Evolutionary conservation across 2,329 filamentous ascomycete species (phyloP).

Genomic region (Aspergillus ochraceoroseus): DNA sequence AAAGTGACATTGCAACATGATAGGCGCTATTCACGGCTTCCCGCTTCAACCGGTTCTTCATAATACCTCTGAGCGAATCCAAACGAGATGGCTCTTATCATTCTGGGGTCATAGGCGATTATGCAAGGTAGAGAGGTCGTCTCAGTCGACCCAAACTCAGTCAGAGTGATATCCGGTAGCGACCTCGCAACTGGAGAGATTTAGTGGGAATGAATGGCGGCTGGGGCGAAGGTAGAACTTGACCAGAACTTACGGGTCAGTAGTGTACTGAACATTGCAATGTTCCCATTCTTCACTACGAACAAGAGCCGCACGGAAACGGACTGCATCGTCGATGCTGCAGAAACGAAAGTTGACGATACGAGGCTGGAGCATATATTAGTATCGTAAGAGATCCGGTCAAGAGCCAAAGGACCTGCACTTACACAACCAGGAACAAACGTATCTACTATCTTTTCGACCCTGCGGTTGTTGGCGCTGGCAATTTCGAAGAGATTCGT

Average conservation of each 20-base stretch:
- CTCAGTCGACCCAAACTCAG: constrained; percentile 2
- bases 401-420: too few species aligned
- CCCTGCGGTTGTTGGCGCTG: constrained; percentile 37
- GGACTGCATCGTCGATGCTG: constrained; percentile 45
- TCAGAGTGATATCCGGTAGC: constrained; percentile 20
- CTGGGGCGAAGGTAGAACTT: neutral
- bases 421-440: constrained; percentile 43
- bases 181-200: constrained; percentile 24
- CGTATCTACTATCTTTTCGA: constrained; percentile 45
- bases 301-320: constrained; percentile 41
- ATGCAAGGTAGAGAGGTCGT: too few species aligned
- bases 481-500: constrained; percentile 38
- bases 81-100: too few species aligned
- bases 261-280: constrained; percentile 41
- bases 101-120: too few species aligned
- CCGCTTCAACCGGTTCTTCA: too few species aligned
- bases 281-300: constrained; percentile 45
- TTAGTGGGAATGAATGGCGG: constrained; percentile 6
- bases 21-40: too few species aligned
- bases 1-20: too few species aligned
- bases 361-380: constrained; percentile 32
- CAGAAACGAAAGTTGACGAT: constrained; percentile 48
- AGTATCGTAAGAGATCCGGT: too few species aligned
- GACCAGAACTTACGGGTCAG: constrained; percentile 40
- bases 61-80: too few species aligned